These are phyloP conservation scores for Candida germanica DNA, from an alignment of 805 yeast species.

Conservation along the genomic window DNA sequence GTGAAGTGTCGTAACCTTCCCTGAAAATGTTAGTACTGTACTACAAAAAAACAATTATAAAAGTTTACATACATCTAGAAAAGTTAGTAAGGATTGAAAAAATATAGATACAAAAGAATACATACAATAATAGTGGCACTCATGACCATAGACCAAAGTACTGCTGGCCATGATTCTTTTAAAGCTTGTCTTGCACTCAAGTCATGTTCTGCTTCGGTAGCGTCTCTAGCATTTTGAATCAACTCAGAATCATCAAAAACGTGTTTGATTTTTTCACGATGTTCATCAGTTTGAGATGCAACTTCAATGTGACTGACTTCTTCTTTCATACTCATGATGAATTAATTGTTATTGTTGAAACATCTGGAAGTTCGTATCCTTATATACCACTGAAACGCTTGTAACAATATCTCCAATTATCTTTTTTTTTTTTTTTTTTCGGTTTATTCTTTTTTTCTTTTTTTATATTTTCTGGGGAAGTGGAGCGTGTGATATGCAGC, in stretches of 20 bases:
- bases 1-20: constrained; percentile 36
- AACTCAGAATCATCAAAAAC: not conserved
- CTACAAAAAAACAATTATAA: no score
- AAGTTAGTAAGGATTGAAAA: no score
- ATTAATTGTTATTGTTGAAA: not conserved
- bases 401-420: no score
- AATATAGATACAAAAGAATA: not conserved
- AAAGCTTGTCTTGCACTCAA: constrained; percentile 26
- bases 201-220: constrained; percentile 19
- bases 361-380: no score
- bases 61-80: no score
- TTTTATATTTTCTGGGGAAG: no score
- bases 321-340: not conserved
- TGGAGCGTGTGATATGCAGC: no score
- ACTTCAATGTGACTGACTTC: constrained; percentile 2
- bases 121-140: constrained; percentile 29
- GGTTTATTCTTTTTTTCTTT: no score
- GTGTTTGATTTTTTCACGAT: not conserved
- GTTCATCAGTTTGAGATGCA: not conserved
- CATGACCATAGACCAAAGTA: constrained; percentile 43
- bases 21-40: constrained; percentile 20
- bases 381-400: no score
- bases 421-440: no score
- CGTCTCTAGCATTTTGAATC: constrained; percentile 15
- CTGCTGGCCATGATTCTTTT: constrained; percentile 33